A percentile compares a stretch with the other conserved stretches of the same genome.
These are phyloP conservation scores for Rhizophora apiculata DNA, from an alignment of 345 rosid genomes.

Conservation along the genomic window DNA sequence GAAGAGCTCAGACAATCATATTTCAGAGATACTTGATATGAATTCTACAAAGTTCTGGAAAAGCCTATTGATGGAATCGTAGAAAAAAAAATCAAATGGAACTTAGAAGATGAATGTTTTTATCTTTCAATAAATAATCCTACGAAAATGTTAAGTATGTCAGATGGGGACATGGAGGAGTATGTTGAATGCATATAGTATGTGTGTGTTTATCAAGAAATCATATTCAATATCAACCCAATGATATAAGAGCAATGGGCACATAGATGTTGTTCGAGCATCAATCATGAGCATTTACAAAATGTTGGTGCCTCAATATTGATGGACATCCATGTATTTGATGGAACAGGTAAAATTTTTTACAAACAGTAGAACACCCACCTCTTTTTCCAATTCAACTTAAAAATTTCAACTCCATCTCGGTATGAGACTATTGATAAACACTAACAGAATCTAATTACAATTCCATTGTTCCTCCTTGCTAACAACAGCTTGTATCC, in stretches of 20 bases:
- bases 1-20: slow-evolving; percentile 15
- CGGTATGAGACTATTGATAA: no score
- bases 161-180: not conserved
- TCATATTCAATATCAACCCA: not conserved
- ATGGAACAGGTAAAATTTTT: not conserved
- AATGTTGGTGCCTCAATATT: not conserved
- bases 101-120: not conserved
- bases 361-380: not conserved
- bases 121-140: no score
- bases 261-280: not conserved
- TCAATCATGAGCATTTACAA: not conserved
- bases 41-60: not conserved
- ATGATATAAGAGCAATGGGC: not conserved
- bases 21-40: not conserved
- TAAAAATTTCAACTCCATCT: not conserved
- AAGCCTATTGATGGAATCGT: not conserved
- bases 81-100: not conserved
- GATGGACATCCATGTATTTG: not conserved
- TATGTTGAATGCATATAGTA: not conserved
- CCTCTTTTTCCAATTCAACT: not conserved
- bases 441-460: no score
- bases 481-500: not conserved
- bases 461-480: no score
- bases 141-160: not conserved
- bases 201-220: not conserved